Base-by-base conservation (phyloP, 306 rosid genomes). In the Chamaecrista fasciculata region DNA sequence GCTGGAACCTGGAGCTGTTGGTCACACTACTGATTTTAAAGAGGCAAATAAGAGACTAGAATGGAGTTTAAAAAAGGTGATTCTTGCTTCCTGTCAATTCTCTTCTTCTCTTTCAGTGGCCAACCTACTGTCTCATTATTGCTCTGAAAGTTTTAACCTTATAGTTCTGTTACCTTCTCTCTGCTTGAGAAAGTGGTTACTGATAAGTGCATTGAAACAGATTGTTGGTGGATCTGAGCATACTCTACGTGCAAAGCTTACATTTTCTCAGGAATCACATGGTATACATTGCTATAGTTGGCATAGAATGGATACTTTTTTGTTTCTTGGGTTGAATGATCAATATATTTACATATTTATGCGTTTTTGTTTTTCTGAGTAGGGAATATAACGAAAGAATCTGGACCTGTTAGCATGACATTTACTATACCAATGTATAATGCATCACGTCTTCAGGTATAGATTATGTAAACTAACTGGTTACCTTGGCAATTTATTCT, bases 351-450 rank as follows among this genome's bases (percentile, higher is more conserved):
- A 23, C 33, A 10, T 42, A 62, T 60, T 59, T 57, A 11, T 77
- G 74, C 42, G 62, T 77, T 66, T 75, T 57, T 16, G 44, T 70
- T 53, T 62, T 67, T 76, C 59, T n/a, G n/a, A 11, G 76, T 78
- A 87, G 97, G 91, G 72, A 90, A 86, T 69, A 73, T 90, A 26
- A 80, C 88, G 33, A 90, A 90, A 73, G 96, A 90, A 81, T 82
- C 84, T 11, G 97, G 97, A 37, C 97, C 97, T 18, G 92, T 90
- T 53, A 90, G 92, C 90, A 82, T 87, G 97, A 90, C 90, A 15
- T 90, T 90, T 76, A 90, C 97, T 3, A 90, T 90, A 72, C 95
- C 95, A 23, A 90, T 90, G 95, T 80, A 87, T 72, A 90, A 86
- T 72, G 79, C 74, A 69, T 90, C 97, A 67, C 81, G 80, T 71